phyloP scores from a whole-genome alignment of 2,329 filamentous ascomycete species.

The Epichloe amarillans region DNA sequence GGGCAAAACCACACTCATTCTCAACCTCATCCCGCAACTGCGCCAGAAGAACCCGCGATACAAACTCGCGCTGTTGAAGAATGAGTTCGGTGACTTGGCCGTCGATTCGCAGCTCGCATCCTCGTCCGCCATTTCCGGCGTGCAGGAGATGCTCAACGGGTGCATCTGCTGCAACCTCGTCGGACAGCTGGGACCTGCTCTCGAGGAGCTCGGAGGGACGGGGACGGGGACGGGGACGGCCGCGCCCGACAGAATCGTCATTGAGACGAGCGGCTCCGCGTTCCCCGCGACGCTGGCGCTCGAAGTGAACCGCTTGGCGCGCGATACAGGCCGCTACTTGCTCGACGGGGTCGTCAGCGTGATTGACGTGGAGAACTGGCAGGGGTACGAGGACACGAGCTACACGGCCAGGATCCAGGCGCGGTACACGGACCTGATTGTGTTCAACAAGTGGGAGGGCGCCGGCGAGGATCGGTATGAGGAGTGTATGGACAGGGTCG shows the following conservation, averaged over 20 bases:
- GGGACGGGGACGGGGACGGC: constrained; percentile 19
- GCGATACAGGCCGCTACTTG: constrained; percentile 55
- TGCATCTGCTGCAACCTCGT: constrained; percentile 99
- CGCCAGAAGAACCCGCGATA: constrained; percentile 57
- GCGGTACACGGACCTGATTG: constrained; percentile 75
- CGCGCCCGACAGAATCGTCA: constrained; percentile 70
- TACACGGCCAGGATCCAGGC: constrained; percentile 84
- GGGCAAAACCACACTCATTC: constrained; percentile 90
- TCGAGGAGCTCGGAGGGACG: constrained; percentile 53
- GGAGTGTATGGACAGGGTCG: constrained; percentile 62
- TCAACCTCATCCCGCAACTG: constrained; percentile 87
- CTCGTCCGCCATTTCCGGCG: constrained; percentile 70
- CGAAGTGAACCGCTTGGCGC: constrained; percentile 69
- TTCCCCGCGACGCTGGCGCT: constrained; percentile 83
- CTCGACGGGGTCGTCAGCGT: constrained; percentile 84
- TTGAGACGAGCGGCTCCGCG: constrained; percentile 84
- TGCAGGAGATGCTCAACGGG: constrained; percentile 86
- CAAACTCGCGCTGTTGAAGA: constrained; percentile 88
- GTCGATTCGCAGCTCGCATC: constrained; percentile 86
- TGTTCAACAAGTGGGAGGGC: constrained; percentile 87
- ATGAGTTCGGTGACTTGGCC: constrained; percentile 92
- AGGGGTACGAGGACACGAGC: constrained; percentile 80
- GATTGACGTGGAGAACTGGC: constrained; percentile 91
- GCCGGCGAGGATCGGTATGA: constrained; percentile 64
- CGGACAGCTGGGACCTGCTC: constrained; percentile 71